Evolutionary conservation across 2,329 filamentous ascomycete genomes (phyloP), one percentile per base, ranked within the genome.

Genomic region (Apiospora malaysiana): DNA sequence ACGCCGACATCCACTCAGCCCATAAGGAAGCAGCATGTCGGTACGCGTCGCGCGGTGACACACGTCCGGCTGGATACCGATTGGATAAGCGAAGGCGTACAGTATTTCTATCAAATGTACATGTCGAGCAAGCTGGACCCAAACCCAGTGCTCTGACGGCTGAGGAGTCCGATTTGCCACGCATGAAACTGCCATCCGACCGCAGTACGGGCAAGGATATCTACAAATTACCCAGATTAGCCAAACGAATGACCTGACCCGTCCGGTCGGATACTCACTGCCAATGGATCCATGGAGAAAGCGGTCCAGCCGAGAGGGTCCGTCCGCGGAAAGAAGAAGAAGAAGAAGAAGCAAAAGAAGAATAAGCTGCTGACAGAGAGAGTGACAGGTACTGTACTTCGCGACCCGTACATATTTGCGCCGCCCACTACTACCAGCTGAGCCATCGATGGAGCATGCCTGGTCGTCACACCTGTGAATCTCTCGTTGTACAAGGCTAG

Each of bases 401-500:
- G 27, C 21, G 49, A 56, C 49, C 49, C n/a, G n/a, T n/a, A n/a
- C 25, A 16, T 32, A 21, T 25, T 18, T 27, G 14, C 51, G 23
- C 25, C 16, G 16, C 18, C 27, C 18, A 32, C 32, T 63, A 63
- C 27, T 8, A 32, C 32, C 40, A 63, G 56, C 32, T 63, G 32
- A 63, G 56, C 56, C 32, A 14, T 37, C 56, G 56, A 63, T 40
- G 56, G 56, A 40, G 56, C 56, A 63, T 63, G 56, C 32, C 18
- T 63, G 56, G 27, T 37, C 7, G 56, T 63, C 18, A 40, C 56
- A 37, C 56, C 40, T 2, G 32, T 5, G 32, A 63, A 63, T 63
- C 32, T 40, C 56, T 40, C 56, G 18, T 63, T 63, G 56, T 63
- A 63, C 56, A 63, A 63, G 32, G 56, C 56, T 63, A 63, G 56